Base-by-base conservation (phyloP, 805 yeast species). In the Helenozyma baotianmanensis region DNA sequence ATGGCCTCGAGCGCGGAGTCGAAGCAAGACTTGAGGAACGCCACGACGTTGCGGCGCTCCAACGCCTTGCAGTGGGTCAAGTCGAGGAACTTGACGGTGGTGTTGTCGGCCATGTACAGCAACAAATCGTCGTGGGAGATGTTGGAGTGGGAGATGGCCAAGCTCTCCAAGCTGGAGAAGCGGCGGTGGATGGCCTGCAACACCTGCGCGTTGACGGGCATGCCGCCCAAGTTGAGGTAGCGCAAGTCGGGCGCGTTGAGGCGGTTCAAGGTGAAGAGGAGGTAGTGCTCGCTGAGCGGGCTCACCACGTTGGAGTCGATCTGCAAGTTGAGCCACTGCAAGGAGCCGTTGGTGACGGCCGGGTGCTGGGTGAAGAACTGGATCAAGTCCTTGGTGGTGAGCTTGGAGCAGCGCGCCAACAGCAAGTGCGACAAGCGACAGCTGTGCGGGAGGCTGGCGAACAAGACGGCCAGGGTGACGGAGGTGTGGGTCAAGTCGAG, bases 401-500 rank as follows among this genome's bases (percentile, higher is more conserved):
- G 64, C 45, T 79, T 75, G 27, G 81, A 74, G 45, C 71, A 65
- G 22, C 70, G 52, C 2, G 69, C 60, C 40, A 67, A 61, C 39
- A 94, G 82, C 31, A 88, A 60, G 58, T 85, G 96, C 0, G 95
- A 80, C 25, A 88, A 60, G 44, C 70, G 64, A 13, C 81, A 77
- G 11, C 76, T 50, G 11, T 58, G 62, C 2, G 86, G 82, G 14
- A 87, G 55, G 35, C 50, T 48, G 14, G 69, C 59, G 35, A 63
- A 54, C 24, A 88, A 65, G 0, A 76, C 72, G n/a, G 72, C 66
- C 4, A 83, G 78, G 1, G 80, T 78, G 25, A 88, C 74, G 27
- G 81, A 77, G 0, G 96, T 88, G 49, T 86, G 95, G 11, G 84
- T 78, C 30, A 89, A 64, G 53, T 88, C 97, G 19, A 88, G 62